Base-by-base conservation (phyloP, 768 basidiomycete species). In the Asterophora lycoperdoides region DNA sequence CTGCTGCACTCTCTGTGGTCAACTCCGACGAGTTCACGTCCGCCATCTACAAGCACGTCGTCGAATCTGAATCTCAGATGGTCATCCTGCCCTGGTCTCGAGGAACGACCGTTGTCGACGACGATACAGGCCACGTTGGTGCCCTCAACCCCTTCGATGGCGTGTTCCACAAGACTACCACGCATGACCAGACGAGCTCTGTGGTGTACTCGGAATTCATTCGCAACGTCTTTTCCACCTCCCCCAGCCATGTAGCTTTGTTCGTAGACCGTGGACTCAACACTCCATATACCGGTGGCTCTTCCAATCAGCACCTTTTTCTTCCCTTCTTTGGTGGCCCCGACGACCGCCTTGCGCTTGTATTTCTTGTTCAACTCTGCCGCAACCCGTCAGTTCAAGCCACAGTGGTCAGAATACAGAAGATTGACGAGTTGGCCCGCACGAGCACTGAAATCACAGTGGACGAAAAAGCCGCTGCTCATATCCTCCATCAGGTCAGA, bases 321-420 rank as follows among this genome's bases (percentile, higher is more conserved):
- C 61, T 93, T 35, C 89, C 94, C 0, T 97, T 95, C 80, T 88
- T 92, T 62, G 95, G 95, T 32, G 95, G 95, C 0, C 84, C 91
- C 0, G 95, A 99, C 62, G 95, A 97, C 63, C 81, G 96, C 1
- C 73, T 92, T 17, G 90, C 91, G 0, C 69, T 98, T 20, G 69
- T 77, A 26, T 81, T 98, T 58, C 79, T 91, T 4, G 80, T 89
- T 29, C 94, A 97, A 63, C 88, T 93, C 48, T 75, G 75, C 45
- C 65, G 67, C 28, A 84, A 86, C 52, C 63, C 77, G 0, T 67
- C 64, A 30, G 75, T 90, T 0, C 78, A 66, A 4, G 96, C 90
- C 0, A 92, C 88, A 0, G 80, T 92, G 0, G 68, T 95, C 1
- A 72, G 83, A 41, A 69, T 95, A 28, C 58, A 55, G 17, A 83